These are phyloP conservation scores for Monosporascus sp. DNA, from an alignment of 2,329 filamentous ascomycete species.

Conservation along the genomic window DNA sequence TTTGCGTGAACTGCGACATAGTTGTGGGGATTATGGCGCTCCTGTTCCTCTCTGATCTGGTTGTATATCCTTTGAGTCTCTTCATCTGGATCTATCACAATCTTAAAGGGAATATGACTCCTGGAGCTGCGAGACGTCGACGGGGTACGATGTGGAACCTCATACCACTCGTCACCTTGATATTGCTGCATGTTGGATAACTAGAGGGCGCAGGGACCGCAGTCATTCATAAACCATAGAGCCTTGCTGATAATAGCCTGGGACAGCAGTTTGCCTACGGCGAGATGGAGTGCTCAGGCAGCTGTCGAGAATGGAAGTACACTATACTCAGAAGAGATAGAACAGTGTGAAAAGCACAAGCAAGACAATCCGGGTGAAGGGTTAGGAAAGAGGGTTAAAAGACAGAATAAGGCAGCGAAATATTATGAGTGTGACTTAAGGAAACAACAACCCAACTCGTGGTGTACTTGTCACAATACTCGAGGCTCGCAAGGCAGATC, in stretches of 20 bases:
- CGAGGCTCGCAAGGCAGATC: conserved; percentile 17
- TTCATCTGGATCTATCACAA: conserved; percentile 18
- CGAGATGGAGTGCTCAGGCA: no score
- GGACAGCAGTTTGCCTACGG: no score
- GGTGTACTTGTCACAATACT: background rate
- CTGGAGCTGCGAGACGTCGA: conserved; percentile 4
- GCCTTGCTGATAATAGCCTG: no score
- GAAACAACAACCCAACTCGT: background rate
- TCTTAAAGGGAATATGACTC: conserved; percentile 7
- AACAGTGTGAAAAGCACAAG: no score
- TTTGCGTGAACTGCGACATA: conserved; percentile 15
- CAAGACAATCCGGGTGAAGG: no score
- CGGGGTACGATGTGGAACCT: background rate
- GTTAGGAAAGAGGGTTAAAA: no score
- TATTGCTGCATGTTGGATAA: background rate
- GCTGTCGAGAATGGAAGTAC: no score
- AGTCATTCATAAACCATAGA: no score
- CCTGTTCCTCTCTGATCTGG: conserved; percentile 17
- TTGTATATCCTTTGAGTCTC: conserved; percentile 24
- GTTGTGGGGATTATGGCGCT: conserved; percentile 12
- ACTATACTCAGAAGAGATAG: no score
- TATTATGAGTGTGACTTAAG: background rate
- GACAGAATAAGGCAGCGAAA: no score
- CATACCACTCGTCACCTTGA: background rate
- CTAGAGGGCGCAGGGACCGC: background rate